A percentile compares a stretch with the other conserved stretches of the same genome.
Conservation (phyloP, 2,329 filamentous ascomycete species). For the Exophiala xenobiotica region DNA sequence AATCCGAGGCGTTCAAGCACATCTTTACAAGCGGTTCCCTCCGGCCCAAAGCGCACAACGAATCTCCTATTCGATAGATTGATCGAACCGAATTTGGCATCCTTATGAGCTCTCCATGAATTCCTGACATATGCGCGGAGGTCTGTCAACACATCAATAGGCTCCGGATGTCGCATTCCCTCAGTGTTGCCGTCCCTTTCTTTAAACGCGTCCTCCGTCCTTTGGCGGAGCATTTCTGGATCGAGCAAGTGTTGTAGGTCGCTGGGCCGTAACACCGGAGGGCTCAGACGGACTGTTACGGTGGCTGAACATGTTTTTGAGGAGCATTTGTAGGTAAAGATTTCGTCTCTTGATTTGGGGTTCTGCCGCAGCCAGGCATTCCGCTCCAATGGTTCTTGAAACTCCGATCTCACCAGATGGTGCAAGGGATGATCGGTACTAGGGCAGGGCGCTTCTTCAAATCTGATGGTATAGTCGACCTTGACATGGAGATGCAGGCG, state of each 20-base stretch:
- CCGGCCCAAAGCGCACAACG: constrained; percentile 60
- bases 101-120: constrained; percentile 50
- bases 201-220: constrained; percentile 54
- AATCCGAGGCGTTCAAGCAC: constrained; percentile 62
- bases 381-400: constrained; percentile 24
- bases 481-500: constrained; percentile 61
- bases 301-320: constrained; percentile 55
- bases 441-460: constrained; percentile 45
- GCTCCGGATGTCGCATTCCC: constrained; percentile 51
- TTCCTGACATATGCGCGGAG: constrained; percentile 62
- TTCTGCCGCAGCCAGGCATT: constrained; percentile 33
- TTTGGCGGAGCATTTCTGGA: constrained; percentile 49
- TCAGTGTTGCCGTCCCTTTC: constrained; percentile 35
- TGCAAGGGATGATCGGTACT: constrained; percentile 57
- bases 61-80: constrained; percentile 64
- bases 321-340: constrained; percentile 59
- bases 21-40: constrained; percentile 53
- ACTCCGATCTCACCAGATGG: constrained; percentile 53
- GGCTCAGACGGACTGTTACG: constrained; percentile 53
- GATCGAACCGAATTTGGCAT: constrained; percentile 46
- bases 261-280: constrained; percentile 51
- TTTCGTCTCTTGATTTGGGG: constrained; percentile 39
- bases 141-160: constrained; percentile 56
- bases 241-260: constrained; percentile 56
- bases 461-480: constrained; percentile 51